Evolutionary conservation across 2,329 filamentous ascomycete genomes (phyloP), one percentile per base, ranked within the genome.

Genomic region (Pseudogymnoascus sp.): DNA sequence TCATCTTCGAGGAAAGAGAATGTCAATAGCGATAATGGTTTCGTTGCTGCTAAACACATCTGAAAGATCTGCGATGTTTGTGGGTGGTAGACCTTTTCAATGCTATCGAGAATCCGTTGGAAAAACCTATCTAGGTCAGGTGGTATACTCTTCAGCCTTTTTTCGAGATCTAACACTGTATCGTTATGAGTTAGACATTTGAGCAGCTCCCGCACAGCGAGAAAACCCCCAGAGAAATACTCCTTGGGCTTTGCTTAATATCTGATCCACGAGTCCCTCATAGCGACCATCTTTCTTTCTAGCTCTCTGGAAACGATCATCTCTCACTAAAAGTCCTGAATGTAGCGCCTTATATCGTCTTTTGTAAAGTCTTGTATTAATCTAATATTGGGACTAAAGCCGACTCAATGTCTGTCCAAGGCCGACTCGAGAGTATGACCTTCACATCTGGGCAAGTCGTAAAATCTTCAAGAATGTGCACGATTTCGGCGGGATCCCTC

Each of bases 41-140:
- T 40, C 38, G 38, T 40, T n/a, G 38, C 38, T 19, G 38, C 38
- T 19, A 40, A 19, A 40, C 38, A 40, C n/a, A 40, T 40, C 16
- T 50, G 42, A 37, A 67, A 70, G 19, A 62, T 38, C 50, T 61
- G 61, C 1, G 68, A 64, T 4, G 67, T 61, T 14, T 68, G 61
- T 29, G 66, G 33, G 29, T 29, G 26, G 40, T 70, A 69, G 16
- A 69, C 19, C 0, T 62, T 37, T 3, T 67, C 65, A 33, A 72
- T 64, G 6, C 24, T 64, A 1, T 65, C 29, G 1, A 72, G 47
- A 16, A 71, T 69, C 11, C 65, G 62, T 0, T 62, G 13, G 63
- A 68, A 71, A 19, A 67, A 64, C 5, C 61, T 29, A 29, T 72
- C 66, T 3, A 72, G 53, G 21, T 68, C 69, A 2, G 53, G 6